Percentiles rank a stretch among this genome's conserved stretches.
phyloP scores from a whole-genome alignment of 75 land plant species.

The Isoetes taiwanensis region DNA sequence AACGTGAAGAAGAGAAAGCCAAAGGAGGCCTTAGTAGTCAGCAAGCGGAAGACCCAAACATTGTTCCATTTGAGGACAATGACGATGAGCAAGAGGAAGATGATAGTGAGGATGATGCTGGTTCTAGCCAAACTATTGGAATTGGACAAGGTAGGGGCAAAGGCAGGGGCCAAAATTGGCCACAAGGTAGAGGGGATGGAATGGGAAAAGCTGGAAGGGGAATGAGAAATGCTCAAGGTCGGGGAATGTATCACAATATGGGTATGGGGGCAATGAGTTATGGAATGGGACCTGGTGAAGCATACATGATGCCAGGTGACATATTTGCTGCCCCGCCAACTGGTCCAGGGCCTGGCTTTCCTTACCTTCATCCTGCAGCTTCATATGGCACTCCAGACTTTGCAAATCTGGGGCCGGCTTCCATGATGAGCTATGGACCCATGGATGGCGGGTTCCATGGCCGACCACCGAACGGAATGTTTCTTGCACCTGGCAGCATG shows the following conservation, averaged over 20 bases:
- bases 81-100: slow-evolving; percentile 95
- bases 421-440: slow-evolving; percentile 16
- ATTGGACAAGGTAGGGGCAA: slow-evolving; percentile 38
- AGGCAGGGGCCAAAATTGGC: no score
- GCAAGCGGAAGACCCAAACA: slow-evolving; percentile 55
- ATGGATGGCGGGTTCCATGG: slow-evolving; percentile 58
- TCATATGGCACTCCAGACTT: slow-evolving; percentile 49
- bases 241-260: slow-evolving; percentile 43
- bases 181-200: no score
- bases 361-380: slow-evolving; percentile 37
- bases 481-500: slow-evolving; percentile 53
- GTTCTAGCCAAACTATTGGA: slow-evolving; percentile 24
- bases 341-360: slow-evolving; percentile 54
- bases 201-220: slow-evolving; percentile 57
- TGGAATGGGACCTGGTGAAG: slow-evolving; percentile 28
- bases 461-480: slow-evolving; percentile 43
- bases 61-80: slow-evolving; percentile 82
- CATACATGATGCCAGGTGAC: slow-evolving; percentile 26
- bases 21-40: slow-evolving; percentile 52
- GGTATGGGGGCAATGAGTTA: slow-evolving; percentile 39
- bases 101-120: slow-evolving; percentile 78
- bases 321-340: slow-evolving; percentile 20
- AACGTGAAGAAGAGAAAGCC: slow-evolving; percentile 82
- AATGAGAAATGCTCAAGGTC: slow-evolving; percentile 31
- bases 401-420: slow-evolving; percentile 11